phyloP scores from a whole-genome alignment of 2,329 filamentous ascomycete genomes.

The Botryosphaeria dothidea region DNA sequence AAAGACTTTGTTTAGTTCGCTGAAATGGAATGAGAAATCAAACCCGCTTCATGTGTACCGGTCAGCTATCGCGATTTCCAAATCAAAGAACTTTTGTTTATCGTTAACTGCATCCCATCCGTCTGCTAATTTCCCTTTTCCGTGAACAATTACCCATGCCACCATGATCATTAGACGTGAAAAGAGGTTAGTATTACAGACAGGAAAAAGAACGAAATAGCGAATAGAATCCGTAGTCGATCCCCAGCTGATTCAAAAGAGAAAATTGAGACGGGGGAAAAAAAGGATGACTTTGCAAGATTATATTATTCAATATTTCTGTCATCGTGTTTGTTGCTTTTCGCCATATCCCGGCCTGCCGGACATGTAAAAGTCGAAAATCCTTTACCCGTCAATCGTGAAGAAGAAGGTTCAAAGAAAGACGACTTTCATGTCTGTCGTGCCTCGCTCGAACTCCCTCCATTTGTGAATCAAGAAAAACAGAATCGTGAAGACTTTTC shows the following conservation, averaged over 20 bases:
- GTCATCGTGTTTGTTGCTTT: conserved; percentile 18
- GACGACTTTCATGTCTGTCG: conserved; percentile 17
- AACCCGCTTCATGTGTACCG: too few relatives aligned
- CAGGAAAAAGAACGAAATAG: not conserved
- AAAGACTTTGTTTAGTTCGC: too few relatives aligned
- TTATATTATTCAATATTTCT: conserved; percentile 19
- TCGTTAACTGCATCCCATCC: not conserved
- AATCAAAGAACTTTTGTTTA: conserved; percentile 3
- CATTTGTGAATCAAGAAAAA: conserved; percentile 17
- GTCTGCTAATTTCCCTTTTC: not conserved
- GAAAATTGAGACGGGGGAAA: not conserved
- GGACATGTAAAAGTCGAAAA: conserved; percentile 18
- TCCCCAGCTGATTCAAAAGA: not conserved
- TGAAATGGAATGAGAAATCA: too few relatives aligned
- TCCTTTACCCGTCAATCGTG: conserved; percentile 14
- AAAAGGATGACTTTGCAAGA: conserved; percentile 9
- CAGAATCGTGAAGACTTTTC: conserved; percentile 18
- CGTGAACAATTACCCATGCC: not conserved
- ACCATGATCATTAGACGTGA: not conserved
- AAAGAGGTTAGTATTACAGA: conserved; percentile 9
- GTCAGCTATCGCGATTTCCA: not conserved
- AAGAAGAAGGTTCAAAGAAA: conserved; percentile 16
- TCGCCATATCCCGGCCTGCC: conserved; percentile 18
- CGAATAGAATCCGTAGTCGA: not conserved
- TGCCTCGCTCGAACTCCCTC: conserved; percentile 19